These are phyloP conservation scores for Sporothrix sp. DNA, from an alignment of 2,329 filamentous ascomycete species.

Conservation along the genomic window DNA sequence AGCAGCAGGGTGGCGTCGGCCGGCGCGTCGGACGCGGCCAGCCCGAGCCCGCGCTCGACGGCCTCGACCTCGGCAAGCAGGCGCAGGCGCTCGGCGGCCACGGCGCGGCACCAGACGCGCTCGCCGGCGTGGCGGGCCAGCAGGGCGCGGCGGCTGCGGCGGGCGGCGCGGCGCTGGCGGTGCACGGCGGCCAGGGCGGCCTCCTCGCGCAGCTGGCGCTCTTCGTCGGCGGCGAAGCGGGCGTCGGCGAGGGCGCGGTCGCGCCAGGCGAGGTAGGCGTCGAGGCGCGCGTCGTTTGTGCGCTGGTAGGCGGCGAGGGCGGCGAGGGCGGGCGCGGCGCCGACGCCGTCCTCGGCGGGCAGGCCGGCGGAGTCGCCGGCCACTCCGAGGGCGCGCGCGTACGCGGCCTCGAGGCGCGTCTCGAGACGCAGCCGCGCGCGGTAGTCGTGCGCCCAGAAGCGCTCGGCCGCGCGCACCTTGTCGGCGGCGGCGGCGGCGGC, in stretches of 20 bases:
- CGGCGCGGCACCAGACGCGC: slow-evolving; percentile 35
- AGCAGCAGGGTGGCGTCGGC: slow-evolving; percentile 13
- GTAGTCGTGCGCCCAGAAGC: slow-evolving; percentile 32
- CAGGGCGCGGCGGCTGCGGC: slow-evolving; percentile 25
- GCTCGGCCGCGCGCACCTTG: slow-evolving; percentile 26
- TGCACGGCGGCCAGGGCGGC: slow-evolving; percentile 29
- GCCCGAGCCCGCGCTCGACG: slow-evolving; percentile 25
- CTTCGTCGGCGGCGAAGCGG: slow-evolving; percentile 29
- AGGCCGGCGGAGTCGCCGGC: slow-evolving; percentile 29
- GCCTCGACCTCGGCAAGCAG: slow-evolving; percentile 34
- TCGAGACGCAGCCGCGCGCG: slow-evolving; percentile 32
- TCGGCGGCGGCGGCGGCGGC: slow-evolving; percentile 25
- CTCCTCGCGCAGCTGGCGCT: slow-evolving; percentile 31
- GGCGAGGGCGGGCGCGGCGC: slow-evolving; percentile 25
- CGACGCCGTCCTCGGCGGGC: neutral
- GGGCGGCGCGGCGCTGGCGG: slow-evolving; percentile 16
- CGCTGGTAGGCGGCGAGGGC: slow-evolving; percentile 23
- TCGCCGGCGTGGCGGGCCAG: slow-evolving; percentile 32
- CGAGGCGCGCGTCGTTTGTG: slow-evolving; percentile 33
- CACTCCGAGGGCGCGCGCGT: slow-evolving; percentile 22
- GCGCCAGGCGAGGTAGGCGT: slow-evolving; percentile 29
- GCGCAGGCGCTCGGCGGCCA: slow-evolving; percentile 34
- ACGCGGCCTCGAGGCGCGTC: slow-evolving; percentile 34
- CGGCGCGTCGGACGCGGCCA: slow-evolving; percentile 27
- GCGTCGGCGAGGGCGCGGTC: slow-evolving; percentile 31